Conservation (phyloP, 1,284 basidiomycete genomes). For the Marasmius tenuissimus region DNA sequence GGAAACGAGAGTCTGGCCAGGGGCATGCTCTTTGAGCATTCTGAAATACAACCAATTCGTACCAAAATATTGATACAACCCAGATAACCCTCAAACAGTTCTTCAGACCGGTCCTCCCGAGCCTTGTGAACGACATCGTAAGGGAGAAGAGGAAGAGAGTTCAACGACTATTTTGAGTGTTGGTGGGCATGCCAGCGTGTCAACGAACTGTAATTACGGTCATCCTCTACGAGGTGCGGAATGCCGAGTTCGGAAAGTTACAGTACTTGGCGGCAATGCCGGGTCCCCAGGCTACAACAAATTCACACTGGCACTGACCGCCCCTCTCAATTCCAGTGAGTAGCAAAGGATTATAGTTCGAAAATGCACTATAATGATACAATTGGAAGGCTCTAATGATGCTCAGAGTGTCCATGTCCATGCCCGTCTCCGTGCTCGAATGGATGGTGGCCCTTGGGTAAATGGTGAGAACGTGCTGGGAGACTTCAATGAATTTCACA, state of each 20-base stretch:
- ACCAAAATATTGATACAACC: slow-evolving; percentile 64
- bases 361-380: slow-evolving; percentile 2
- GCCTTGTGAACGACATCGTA: slow-evolving; percentile 5
- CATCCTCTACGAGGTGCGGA: not conserved
- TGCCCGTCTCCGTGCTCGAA: slow-evolving; percentile 55
- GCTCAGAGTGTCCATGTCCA: slow-evolving; percentile 41
- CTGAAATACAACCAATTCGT: slow-evolving; percentile 65
- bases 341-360: slow-evolving; percentile 3
- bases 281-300: too few relatives aligned
- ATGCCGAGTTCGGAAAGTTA: not conserved
- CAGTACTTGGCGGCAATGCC: not conserved
- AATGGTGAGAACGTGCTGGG: slow-evolving; percentile 17
- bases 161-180: slow-evolving; percentile 16
- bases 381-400: slow-evolving; percentile 23
- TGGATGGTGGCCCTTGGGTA: slow-evolving; percentile 55
- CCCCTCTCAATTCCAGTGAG: slow-evolving; percentile 7
- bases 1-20: slow-evolving; percentile 54
- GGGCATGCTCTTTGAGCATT: slow-evolving; percentile 45
- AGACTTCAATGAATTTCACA: slow-evolving; percentile 1
- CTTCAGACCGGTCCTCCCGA: slow-evolving; percentile 22
- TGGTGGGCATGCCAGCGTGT: too few relatives aligned
- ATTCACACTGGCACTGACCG: not conserved
- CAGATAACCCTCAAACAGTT: slow-evolving; percentile 48
- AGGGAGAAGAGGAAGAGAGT: not conserved
- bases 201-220: not conserved